Evolutionary conservation across 306 rosid species (phyloP).

Genomic region (Begonia loranthoides): DNA sequence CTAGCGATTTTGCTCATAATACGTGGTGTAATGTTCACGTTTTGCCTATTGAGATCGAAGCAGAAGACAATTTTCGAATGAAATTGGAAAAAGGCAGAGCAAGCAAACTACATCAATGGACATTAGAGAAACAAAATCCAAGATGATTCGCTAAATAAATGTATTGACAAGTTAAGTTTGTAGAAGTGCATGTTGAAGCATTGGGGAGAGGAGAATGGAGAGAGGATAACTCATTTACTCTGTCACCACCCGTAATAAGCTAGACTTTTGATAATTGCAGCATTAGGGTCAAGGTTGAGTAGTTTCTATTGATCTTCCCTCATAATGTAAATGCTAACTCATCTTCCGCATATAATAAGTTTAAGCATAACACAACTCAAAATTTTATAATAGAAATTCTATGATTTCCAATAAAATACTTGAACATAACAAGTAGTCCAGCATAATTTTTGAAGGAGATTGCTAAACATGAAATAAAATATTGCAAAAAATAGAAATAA

Average conservation of each 20-base stretch:
- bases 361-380: too few relatives aligned
- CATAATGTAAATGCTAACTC: too few relatives aligned
- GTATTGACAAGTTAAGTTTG: conserved; percentile 51
- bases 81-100: conserved; percentile 70
- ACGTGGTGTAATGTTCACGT: conserved; percentile 91
- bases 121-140: conserved; percentile 57
- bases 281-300: too few relatives aligned
- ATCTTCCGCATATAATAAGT: too few relatives aligned
- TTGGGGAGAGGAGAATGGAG: conserved; percentile 99
- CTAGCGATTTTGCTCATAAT: conserved; percentile 77
- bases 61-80: conserved; percentile 84
- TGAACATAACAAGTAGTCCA: too few relatives aligned
- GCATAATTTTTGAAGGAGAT: too few relatives aligned
- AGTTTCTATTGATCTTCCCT: too few relatives aligned
- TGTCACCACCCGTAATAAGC: conserved; percentile 35
- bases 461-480: too few relatives aligned
- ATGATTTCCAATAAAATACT: too few relatives aligned
- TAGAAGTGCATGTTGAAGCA: conserved; percentile 82
- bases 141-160: conserved; percentile 48
- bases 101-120: conserved; percentile 55
- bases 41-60: conserved; percentile 60
- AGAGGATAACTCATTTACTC: conserved; percentile 32
- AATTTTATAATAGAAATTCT: too few relatives aligned
- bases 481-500: too few relatives aligned
- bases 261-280: too few relatives aligned